A percentile compares a stretch with the other conserved stretches of the same genome.
These are phyloP conservation scores for Blastosporella zonata DNA, from an alignment of 1,284 basidiomycete species.

Conservation along the genomic window DNA sequence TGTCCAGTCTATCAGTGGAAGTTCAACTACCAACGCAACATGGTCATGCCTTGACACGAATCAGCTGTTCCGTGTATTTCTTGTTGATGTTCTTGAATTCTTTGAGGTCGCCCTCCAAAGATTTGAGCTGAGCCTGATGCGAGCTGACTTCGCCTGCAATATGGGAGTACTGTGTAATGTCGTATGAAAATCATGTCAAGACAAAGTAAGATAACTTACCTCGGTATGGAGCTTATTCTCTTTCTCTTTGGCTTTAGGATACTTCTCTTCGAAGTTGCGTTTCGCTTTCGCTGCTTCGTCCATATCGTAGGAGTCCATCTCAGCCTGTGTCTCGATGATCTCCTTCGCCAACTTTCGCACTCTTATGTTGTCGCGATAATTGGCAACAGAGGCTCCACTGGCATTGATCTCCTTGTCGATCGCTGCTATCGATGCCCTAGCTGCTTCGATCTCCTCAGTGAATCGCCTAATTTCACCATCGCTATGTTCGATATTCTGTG, in stretches of 20 bases:
- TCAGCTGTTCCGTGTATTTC: conserved; percentile 85
- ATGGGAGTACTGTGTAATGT: conserved; percentile 63
- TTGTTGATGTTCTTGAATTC: conserved; percentile 89
- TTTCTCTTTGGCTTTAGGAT: conserved; percentile 66
- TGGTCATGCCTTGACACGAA: conserved; percentile 83
- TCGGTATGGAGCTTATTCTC: conserved; percentile 71
- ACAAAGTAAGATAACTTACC: conserved; percentile 41
- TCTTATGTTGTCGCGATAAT: conserved; percentile 85
- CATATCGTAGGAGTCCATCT: conserved; percentile 78
- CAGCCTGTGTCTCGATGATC: conserved; percentile 64
- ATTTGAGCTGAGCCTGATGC: conserved; percentile 66
- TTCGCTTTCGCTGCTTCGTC: conserved; percentile 79
- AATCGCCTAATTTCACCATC: conserved; percentile 60
- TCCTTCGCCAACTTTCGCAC: conserved; percentile 70
- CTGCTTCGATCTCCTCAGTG: conserved; percentile 48
- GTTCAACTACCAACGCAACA: background rate
- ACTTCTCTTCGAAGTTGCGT: conserved; percentile 82
- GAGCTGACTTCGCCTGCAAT: conserved; percentile 82
- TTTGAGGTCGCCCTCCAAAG: conserved; percentile 69
- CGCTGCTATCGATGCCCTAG: conserved; percentile 49
- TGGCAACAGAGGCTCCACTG: conserved; percentile 66
- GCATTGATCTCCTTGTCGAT: conserved; percentile 75
- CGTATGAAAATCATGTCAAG: conserved; percentile 8
- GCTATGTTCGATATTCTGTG: conserved; percentile 57
- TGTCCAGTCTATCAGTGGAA: conserved; percentile 26